Evolutionary conservation across 2,329 filamentous ascomycete species (phyloP), one percentile per base, ranked within the genome.

Genomic region (Botrytis cinerea): DNA sequence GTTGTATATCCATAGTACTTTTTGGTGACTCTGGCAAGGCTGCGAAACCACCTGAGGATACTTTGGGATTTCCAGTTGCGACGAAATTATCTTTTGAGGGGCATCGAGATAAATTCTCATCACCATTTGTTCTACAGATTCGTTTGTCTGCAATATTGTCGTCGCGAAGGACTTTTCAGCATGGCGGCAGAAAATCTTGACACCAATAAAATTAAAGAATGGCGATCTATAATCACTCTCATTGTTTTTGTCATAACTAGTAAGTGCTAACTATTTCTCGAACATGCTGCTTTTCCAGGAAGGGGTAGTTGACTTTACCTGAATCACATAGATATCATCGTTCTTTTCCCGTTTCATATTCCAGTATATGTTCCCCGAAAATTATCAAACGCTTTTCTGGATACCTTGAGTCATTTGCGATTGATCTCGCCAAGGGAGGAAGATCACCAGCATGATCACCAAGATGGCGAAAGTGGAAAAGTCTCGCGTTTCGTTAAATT

Each of bases 161-260:
- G 16, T 72, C 59, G 48, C n/a, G 4, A 57, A 38, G 35, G 22
- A 20, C 22, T 67, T 40, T 46, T 54, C 35, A 57, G 10, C 35
- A 69, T 69, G 70, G 22, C 62, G 62, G 16, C 62, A 48, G 71
- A 59, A 22, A 64, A 60, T 28, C n/a, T 86, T 18, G 83, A 89
- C 75, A 90, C 88, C 40, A 81, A 81, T 66, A 82, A 86, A 76
- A 93, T 93, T 78, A 86, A 81, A 72, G 81, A 87, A 73, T 93
- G 91, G 91, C 85, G 87, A 68, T 92, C 91, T 25, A 93, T 93
- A 68, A 82, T 93, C 73, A 93, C 91, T 0, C 84, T 93, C 48
- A 82, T 93, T 71, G 86, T 91, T 62, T 93, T 93, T 78, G 83
- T 93, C 48, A 61, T 92, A 59, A 91, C 91, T 7, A 93, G 91